Evolutionary conservation across 352 stramenopile genomes (phyloP).

Genomic region (Pythium apleroticum): DNA sequence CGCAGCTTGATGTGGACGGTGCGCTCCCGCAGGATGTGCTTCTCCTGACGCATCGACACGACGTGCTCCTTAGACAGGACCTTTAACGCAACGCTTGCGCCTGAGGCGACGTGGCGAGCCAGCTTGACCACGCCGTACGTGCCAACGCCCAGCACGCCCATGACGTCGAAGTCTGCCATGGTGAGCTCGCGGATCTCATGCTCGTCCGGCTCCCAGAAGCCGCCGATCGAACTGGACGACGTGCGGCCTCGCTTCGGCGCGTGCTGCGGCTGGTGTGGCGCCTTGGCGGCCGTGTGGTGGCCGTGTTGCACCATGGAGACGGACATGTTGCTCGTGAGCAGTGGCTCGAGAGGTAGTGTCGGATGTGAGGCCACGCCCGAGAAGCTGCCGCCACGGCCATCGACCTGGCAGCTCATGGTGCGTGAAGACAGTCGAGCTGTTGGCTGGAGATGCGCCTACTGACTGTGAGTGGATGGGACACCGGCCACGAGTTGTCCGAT

Average conservation of each 20-base stretch:
- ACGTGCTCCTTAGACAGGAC: slow-evolving; percentile 75
- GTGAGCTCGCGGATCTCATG: slow-evolving; percentile 39
- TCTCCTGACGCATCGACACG: slow-evolving; percentile 71
- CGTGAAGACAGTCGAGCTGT: too few species aligned
- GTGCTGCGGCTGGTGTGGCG: slow-evolving; percentile 6
- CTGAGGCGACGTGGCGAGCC: slow-evolving; percentile 57
- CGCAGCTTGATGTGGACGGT: slow-evolving; percentile 60
- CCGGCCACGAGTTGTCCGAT: neutral
- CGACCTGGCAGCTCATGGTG: slow-evolving; percentile 24
- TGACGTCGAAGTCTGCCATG: slow-evolving; percentile 63
- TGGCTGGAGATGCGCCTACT: neutral
- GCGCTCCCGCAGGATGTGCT: slow-evolving; percentile 76
- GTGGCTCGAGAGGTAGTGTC: slow-evolving; percentile 17
- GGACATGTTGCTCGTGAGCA: slow-evolving; percentile 26
- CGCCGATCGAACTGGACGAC: slow-evolving; percentile 29
- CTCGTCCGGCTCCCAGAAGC: slow-evolving; percentile 36
- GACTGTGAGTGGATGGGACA: neutral
- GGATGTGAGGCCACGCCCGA: neutral
- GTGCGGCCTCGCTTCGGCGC: slow-evolving; percentile 15
- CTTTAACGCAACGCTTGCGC: slow-evolving; percentile 71
- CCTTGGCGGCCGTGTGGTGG: slow-evolving; percentile 11
- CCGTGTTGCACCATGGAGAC: slow-evolving; percentile 14
- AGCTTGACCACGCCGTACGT: slow-evolving; percentile 83
- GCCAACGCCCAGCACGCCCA: slow-evolving; percentile 69
- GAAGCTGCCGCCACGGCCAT: slow-evolving; percentile 14